Evolutionary conservation across 768 basidiomycete species (phyloP), one percentile per base, ranked within the genome.

Genomic region (Rhodotorula graminis): DNA sequence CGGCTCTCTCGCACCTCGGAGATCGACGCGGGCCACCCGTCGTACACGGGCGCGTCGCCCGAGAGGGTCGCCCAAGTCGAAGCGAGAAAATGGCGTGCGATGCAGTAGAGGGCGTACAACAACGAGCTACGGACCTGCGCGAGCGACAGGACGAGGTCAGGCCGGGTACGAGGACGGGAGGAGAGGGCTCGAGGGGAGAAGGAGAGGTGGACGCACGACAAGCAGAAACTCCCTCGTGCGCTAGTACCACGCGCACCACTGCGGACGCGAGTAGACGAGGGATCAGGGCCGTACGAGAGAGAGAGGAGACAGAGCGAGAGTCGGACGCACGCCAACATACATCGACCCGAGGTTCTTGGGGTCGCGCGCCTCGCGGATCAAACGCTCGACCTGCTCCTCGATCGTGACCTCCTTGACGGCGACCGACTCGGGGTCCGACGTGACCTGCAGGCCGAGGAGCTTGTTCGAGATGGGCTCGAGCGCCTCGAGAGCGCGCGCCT

Each of bases 361-460:
- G 80, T 88, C 87, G 7, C 87, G 91, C 25, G 96, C 92, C 80
- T 96, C 91, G 77, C 91, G 89, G 69, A 98, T 94, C 66, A 98
- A 83, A 78, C 89, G 85, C 79, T 97, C 92, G 69, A 97, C 96
- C 61, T 97, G 84, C 82, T 91, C 93, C 70, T 87, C 89, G 29
- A 90, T 91, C 44, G 90, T 87, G 29, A 87, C 82, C 70, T 86
- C 85, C 78, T 84, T 87, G 74, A 86, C 86, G 65, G 84, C 83
- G 69, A 81, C 82, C 60, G 50, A 72, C 53, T 57, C 52, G 0
- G 67, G 67, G 50, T 72, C 64, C 6, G 73, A 68, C n/a, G 75
- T 80, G 27, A 75, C 75, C 49, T 79, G 79, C n/a, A 80, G 63
- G 4, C 84, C 83, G 25, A 77, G 72, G 61, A 98, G 82, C 82